Conservation (phyloP, 148 eudicot genomes). For the Camellia granthamiana region DNA sequence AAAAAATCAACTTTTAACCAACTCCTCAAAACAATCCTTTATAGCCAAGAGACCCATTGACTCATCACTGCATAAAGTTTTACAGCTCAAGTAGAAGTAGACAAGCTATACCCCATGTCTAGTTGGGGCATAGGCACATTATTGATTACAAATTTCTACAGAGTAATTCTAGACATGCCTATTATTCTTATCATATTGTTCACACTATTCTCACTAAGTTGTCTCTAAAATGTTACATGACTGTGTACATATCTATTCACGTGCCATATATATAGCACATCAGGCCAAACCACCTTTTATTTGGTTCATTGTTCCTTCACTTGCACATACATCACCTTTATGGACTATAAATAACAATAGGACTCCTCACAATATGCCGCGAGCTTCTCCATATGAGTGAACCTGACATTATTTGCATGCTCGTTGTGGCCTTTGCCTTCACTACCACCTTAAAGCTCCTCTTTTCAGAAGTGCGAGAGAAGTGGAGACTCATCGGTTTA, state of each 20-base stretch:
- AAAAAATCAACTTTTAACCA: too few relatives aligned
- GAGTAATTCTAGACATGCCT: too few relatives aligned
- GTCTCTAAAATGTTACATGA: not conserved
- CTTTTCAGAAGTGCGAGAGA: slow-evolving; percentile 29
- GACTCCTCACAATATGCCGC: slow-evolving; percentile 60
- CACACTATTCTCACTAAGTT: too few relatives aligned
- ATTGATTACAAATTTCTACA: too few relatives aligned
- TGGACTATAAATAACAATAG: slow-evolving; percentile 51
- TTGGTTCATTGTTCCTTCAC: not conserved
- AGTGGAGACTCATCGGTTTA: slow-evolving; percentile 49
- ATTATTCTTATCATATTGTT: too few relatives aligned
- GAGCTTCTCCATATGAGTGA: slow-evolving; percentile 67
- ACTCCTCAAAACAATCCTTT: too few relatives aligned
- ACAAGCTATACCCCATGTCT: too few relatives aligned
- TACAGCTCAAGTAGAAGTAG: too few relatives aligned
- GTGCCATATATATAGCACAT: not conserved
- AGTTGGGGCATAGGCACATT: too few relatives aligned
- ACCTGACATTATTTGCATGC: slow-evolving; percentile 37
- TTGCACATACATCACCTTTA: not conserved
- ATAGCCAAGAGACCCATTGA: too few relatives aligned
- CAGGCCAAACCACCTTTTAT: too few relatives aligned
- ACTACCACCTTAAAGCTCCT: slow-evolving; percentile 69
- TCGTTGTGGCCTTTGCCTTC: slow-evolving; percentile 37
- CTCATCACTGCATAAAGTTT: too few relatives aligned
- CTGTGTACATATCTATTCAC: not conserved